Evolutionary conservation across 2,329 filamentous ascomycete species (phyloP).

Genomic region (Pyricularia sp.): DNA sequence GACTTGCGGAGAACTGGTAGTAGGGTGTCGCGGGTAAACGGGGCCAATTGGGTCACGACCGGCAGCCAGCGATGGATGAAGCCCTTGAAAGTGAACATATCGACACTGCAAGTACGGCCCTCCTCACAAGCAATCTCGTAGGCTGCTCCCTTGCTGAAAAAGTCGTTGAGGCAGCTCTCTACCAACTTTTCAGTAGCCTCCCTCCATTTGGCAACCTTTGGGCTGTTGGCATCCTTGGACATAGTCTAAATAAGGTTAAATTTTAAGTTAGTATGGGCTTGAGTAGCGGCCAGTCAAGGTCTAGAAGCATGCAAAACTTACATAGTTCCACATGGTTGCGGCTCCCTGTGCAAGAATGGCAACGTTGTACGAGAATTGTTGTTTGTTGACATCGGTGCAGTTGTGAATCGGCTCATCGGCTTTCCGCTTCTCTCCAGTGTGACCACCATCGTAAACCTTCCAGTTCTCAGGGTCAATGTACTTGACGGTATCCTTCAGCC

Average conservation of each 20-base stretch:
- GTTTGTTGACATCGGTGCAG: conserved; percentile 45
- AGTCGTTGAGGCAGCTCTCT: conserved; percentile 31
- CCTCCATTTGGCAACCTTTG: conserved; percentile 31
- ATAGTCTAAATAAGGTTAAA: not conserved
- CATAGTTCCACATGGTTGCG: conserved; percentile 12
- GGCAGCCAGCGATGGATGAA: conserved; percentile 55
- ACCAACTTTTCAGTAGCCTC: conserved; percentile 41
- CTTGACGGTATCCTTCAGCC: conserved; percentile 34
- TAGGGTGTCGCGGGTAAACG: conserved; percentile 41
- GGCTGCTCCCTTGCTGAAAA: conserved; percentile 46
- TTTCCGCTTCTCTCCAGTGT: conserved; percentile 24
- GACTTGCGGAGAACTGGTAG: conserved; percentile 44
- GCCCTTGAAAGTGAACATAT: conserved; percentile 63
- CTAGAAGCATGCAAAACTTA: conserved; percentile 16
- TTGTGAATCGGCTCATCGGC: conserved; percentile 17
- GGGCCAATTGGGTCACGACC: conserved; percentile 45
- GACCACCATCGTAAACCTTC: conserved; percentile 50
- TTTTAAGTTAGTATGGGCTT: too few species aligned
- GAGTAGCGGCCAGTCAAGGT: not conserved
- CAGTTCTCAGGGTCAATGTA: conserved; percentile 43
- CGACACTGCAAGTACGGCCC: conserved; percentile 45
- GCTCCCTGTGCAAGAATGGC: conserved; percentile 11
- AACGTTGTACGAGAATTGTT: conserved; percentile 25
- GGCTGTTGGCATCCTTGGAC: conserved; percentile 7
- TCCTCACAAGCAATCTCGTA: conserved; percentile 55